These are phyloP conservation scores for Chrysoporthe cubensis DNA, from an alignment of 2,329 filamentous ascomycete species.

Conservation along the genomic window DNA sequence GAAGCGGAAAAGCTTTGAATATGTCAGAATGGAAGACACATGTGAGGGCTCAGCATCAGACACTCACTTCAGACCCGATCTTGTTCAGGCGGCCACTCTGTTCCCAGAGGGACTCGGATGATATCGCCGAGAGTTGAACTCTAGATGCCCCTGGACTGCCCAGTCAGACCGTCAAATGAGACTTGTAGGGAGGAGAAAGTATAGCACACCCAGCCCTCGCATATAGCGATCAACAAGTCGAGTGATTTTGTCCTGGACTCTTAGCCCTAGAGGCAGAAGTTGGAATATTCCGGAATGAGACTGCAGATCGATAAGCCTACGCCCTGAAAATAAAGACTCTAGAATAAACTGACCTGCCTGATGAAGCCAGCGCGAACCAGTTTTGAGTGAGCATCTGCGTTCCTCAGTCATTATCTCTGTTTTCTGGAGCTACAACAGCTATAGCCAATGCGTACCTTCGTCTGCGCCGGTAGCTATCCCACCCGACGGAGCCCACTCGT, in stretches of 20 bases:
- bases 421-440: background rate
- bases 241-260: conserved; percentile 89
- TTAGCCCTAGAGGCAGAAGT: conserved; percentile 81
- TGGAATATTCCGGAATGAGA: conserved; percentile 92
- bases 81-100: conserved; percentile 79
- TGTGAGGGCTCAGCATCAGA: conserved; percentile 6
- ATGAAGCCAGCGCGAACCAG: conserved; percentile 74
- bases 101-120: conserved; percentile 82
- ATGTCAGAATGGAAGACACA: conserved; percentile 32
- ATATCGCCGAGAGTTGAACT: conserved; percentile 81
- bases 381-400: conserved; percentile 65
- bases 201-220: conserved; percentile 65
- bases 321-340: background rate
- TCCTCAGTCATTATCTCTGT: conserved; percentile 9
- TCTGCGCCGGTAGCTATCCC: conserved; percentile 63
- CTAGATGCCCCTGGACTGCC: conserved; percentile 70
- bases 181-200: conserved; percentile 21
- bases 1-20: conserved; percentile 73
- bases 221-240: conserved; percentile 87
- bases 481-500: conserved; percentile 78
- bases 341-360: conserved; percentile 60
- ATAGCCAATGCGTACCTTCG: conserved; percentile 48
- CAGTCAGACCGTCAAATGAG: conserved; percentile 12
- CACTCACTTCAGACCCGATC: conserved; percentile 70
- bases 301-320: conserved; percentile 44